A percentile compares a stretch with the other conserved stretches of the same genome.
phyloP scores from a whole-genome alignment of 768 basidiomycete species.

The Neoboletus subvelutipes region DNA sequence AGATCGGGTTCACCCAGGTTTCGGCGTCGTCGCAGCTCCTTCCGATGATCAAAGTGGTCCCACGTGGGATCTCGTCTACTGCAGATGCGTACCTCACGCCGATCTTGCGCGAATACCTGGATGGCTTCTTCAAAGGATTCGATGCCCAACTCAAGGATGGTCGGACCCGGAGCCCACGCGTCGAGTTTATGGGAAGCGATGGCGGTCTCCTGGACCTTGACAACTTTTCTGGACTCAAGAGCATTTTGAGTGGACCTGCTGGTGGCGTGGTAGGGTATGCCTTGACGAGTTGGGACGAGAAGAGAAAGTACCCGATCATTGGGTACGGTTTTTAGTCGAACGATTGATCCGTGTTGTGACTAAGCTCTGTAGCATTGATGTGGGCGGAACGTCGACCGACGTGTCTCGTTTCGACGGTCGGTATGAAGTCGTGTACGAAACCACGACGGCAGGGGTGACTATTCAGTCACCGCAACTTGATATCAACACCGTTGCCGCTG shows the following conservation, averaged over 20 bases:
- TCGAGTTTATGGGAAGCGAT: slow-evolving; percentile 96
- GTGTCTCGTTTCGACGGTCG: slow-evolving; percentile 90
- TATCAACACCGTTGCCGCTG: slow-evolving; percentile 95
- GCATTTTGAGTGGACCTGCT: slow-evolving; percentile 89
- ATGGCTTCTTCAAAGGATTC: slow-evolving; percentile 90
- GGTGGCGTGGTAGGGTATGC: slow-evolving; percentile 97
- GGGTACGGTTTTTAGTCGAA: slow-evolving; percentile 50
- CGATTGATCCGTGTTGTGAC: background rate
- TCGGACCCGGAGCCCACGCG: slow-evolving; percentile 56
- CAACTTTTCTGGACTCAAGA: slow-evolving; percentile 92
- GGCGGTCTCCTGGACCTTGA: slow-evolving; percentile 77
- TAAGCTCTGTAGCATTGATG: slow-evolving; percentile 59
- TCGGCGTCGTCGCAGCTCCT: slow-evolving; percentile 86
- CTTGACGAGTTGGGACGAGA: slow-evolving; percentile 79
- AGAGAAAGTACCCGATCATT: slow-evolving; percentile 72
- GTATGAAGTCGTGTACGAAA: slow-evolving; percentile 93
- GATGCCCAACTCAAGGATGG: slow-evolving; percentile 70
- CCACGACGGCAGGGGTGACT: slow-evolving; percentile 90
- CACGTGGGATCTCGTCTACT: slow-evolving; percentile 87
- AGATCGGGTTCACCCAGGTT: slow-evolving; percentile 86
- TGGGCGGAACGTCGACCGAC: slow-evolving; percentile 96
- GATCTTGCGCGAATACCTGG: slow-evolving; percentile 77
- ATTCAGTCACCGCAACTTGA: slow-evolving; percentile 93
- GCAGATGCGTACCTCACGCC: slow-evolving; percentile 97
- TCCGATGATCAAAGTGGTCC: slow-evolving; percentile 95